Base-by-base conservation (phyloP, 305 asterid species). In the Galium porrigens region DNA sequence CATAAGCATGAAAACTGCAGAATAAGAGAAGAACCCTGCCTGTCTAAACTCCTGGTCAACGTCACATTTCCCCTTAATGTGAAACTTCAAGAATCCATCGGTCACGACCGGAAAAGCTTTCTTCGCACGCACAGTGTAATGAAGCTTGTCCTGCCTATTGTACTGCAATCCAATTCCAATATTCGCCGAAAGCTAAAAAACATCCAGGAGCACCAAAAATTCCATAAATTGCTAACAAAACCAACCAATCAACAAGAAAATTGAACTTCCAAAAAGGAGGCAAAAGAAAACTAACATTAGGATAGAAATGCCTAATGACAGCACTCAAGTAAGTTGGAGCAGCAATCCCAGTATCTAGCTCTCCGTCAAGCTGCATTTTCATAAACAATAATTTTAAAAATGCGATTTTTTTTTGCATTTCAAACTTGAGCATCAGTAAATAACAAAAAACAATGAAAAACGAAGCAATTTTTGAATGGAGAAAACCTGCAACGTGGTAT, bases 301-400 rank as follows among this genome's bases (percentile, higher is more conserved):
- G 88, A 81, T 76, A 77, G 74, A 74, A 85, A 70, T 76, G 82
- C 77, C 96, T 79, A 42, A 91, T 73, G 92, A 81, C 84, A 20
- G 85, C 86, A 65, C 72, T 77, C 17, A 80, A 63, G 70, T 49
- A 74, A 72, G 82, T 85, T 14, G 95, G 95, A 64, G 85, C 81
- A 66, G 89, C 96, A 72, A 78, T 71, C 76, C 69, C 80, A 3
- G 98, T 91, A 78, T 91, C 94, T 29, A 91, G 83, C 74, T 91
- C 98, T 53, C 92, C 98, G 69, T 77, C 72, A 79, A 87, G 66
- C 95, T 88, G 81, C 30, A 3, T 5, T 12, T 22, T 55, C 14
- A 11, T 3, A 41, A 41, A 11, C 48, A 41, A 41, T 41, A 41
- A 41, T 10, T 4, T 10, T 10, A 41, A 10, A 41, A 41, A 41